These are phyloP conservation scores for Candida vartiovaarae DNA, from an alignment of 805 yeast genomes.

Conservation along the genomic window DNA sequence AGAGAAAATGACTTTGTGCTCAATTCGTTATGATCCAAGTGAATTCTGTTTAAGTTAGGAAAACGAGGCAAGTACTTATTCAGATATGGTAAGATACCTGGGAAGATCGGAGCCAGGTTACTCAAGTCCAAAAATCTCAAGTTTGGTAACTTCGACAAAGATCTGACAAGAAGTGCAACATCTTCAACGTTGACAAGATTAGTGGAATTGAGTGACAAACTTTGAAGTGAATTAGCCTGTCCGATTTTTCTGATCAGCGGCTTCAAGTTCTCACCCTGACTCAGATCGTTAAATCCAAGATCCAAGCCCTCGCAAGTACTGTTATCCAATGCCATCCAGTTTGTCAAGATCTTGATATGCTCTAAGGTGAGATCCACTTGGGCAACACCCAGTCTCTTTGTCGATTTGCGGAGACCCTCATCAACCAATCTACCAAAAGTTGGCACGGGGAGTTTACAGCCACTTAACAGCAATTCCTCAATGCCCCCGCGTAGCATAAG, in stretches of 20 bases:
- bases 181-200: conserved; percentile 47
- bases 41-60: conserved; percentile 55
- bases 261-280: conserved; percentile 23
- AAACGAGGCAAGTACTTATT: conserved; percentile 63
- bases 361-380: conserved; percentile 54
- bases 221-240: conserved; percentile 26
- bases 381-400: conserved; percentile 69
- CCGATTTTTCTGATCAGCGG: conserved; percentile 19
- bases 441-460: conserved; percentile 58
- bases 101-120: conserved; percentile 60
- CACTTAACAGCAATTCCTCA: conserved; percentile 73
- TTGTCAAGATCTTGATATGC: conserved; percentile 49
- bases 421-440: conserved; percentile 49
- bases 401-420: conserved; percentile 45
- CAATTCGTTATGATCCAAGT: conserved; percentile 63
- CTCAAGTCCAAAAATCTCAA: conserved; percentile 73
- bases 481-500: conserved; percentile 64
- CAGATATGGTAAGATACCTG: conserved; percentile 49
- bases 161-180: conserved; percentile 39
- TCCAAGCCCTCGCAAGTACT: conserved; percentile 60
- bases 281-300: conserved; percentile 73
- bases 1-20: conserved; percentile 47
- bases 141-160: conserved; percentile 46
- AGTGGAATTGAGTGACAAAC: conserved; percentile 61
- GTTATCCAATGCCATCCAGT: conserved; percentile 46